These are phyloP conservation scores for Psilocybe azurescens DNA, from an alignment of 768 basidiomycete species.

Conservation along the genomic window DNA sequence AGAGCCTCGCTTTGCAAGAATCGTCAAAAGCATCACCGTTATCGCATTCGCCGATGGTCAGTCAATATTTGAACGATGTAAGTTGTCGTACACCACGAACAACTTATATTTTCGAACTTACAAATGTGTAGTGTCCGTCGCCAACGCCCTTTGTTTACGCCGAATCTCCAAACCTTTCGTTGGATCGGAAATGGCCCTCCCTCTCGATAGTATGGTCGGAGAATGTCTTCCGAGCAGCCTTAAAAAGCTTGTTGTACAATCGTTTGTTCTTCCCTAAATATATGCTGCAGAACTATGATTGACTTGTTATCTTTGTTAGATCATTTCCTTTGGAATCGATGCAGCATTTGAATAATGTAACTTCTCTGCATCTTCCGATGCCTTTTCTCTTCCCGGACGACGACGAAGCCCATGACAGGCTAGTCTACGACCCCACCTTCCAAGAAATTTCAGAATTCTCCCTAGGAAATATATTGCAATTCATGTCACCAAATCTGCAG, in stretches of 20 bases:
- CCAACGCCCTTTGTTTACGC: constrained; percentile 36
- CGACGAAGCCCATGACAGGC: constrained; percentile 30
- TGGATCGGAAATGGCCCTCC: constrained; percentile 41
- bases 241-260: constrained; percentile 29
- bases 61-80: constrained; percentile 42
- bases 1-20: constrained; percentile 37
- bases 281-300: neutral
- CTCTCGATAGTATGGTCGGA: constrained; percentile 32
- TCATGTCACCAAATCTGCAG: constrained; percentile 20
- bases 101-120: neutral
- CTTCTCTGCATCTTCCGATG: constrained; percentile 33
- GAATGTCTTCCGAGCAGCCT: constrained; percentile 33
- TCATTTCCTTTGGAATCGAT: constrained; percentile 29
- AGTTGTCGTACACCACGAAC: constrained; percentile 4
- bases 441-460: constrained; percentile 11
- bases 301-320: constrained; percentile 20
- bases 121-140: constrained; percentile 33
- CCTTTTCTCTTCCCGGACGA: constrained; percentile 41
- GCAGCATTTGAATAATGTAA: constrained; percentile 29
- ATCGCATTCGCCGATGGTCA: constrained; percentile 39
- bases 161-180: constrained; percentile 40
- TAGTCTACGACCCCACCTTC: constrained; percentile 20
- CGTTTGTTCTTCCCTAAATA: constrained; percentile 10
- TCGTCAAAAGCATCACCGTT: constrained; percentile 41
- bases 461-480: constrained; percentile 22